Evolutionary conservation across 257 asterid genomes (phyloP).

Genomic region (Gardenia jasminoides): DNA sequence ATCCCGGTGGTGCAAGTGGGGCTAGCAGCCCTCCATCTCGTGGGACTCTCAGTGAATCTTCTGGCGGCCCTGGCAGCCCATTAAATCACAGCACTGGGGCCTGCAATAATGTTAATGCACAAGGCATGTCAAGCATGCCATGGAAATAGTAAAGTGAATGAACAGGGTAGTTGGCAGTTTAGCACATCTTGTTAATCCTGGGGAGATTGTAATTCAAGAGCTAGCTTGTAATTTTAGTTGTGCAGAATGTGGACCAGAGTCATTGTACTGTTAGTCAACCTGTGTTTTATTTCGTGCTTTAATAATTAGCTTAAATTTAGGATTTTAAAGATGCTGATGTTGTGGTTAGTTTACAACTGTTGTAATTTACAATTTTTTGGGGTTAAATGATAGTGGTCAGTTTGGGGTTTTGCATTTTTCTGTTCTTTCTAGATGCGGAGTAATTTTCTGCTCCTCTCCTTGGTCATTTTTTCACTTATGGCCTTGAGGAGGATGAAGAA

Average conservation of each 20-base stretch:
- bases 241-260: background rate
- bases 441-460: background rate
- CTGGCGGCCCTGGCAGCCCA: slow-evolving; percentile 60
- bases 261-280: background rate
- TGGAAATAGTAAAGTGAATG: slow-evolving; percentile 41
- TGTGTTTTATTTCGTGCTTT: background rate
- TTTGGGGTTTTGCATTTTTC: background rate
- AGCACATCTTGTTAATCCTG: background rate
- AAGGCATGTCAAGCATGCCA: slow-evolving; percentile 26
- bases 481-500: background rate
- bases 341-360: background rate
- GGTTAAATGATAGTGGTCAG: background rate
- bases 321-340: background rate
- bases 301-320: background rate
- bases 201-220: background rate
- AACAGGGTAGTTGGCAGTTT: background rate
- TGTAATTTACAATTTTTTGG: background rate
- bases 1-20: slow-evolving; percentile 38
- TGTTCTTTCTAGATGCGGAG: background rate
- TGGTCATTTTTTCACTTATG: background rate
- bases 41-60: slow-evolving; percentile 45
- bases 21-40: slow-evolving; percentile 53
- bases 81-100: slow-evolving; percentile 42
- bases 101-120: slow-evolving; percentile 34
- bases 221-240: background rate